phyloP scores from a whole-genome alignment of 2,329 filamentous ascomycete genomes.

The Alternaria panax region DNA sequence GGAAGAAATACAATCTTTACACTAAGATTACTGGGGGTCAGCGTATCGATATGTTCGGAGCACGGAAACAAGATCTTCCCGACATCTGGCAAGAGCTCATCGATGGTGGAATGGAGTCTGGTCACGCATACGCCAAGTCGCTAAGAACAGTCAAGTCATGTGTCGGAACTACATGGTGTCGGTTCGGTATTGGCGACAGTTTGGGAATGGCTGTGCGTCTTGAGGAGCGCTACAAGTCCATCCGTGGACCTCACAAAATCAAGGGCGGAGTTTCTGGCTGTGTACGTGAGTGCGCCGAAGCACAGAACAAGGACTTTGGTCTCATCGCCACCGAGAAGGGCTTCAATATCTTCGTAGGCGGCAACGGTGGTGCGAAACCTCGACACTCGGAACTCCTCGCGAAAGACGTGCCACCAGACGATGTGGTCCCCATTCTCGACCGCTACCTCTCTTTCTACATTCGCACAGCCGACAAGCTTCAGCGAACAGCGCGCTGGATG shows the following conservation, averaged over 20 bases:
- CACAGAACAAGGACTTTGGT: constrained; percentile 92
- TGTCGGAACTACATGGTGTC: constrained; percentile 89
- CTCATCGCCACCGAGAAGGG: constrained; percentile 92
- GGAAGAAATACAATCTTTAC: constrained; percentile 83
- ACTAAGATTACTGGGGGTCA: constrained; percentile 93
- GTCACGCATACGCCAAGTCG: constrained; percentile 89
- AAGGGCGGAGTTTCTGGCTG: constrained; percentile 91
- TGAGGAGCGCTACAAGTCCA: constrained; percentile 91
- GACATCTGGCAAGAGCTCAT: constrained; percentile 83
- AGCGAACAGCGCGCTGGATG: constrained; percentile 87
- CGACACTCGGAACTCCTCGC: constrained; percentile 82
- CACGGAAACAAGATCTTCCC: constrained; percentile 83
- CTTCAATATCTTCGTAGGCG: constrained; percentile 90
- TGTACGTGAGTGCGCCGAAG: constrained; percentile 91
- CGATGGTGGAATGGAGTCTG: constrained; percentile 86
- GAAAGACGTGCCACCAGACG: constrained; percentile 82
- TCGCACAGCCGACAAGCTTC: constrained; percentile 86
- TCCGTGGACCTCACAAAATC: constrained; percentile 87
- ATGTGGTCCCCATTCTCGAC: constrained; percentile 84
- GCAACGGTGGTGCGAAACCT: constrained; percentile 88
- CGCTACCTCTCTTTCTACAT: constrained; percentile 95
- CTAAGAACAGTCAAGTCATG: constrained; percentile 90
- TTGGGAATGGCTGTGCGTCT: constrained; percentile 88
- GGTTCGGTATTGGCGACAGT: constrained; percentile 87
- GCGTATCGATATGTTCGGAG: constrained; percentile 92